phyloP scores from a whole-genome alignment of 75 land plant species.

The Picea glauca region DNA sequence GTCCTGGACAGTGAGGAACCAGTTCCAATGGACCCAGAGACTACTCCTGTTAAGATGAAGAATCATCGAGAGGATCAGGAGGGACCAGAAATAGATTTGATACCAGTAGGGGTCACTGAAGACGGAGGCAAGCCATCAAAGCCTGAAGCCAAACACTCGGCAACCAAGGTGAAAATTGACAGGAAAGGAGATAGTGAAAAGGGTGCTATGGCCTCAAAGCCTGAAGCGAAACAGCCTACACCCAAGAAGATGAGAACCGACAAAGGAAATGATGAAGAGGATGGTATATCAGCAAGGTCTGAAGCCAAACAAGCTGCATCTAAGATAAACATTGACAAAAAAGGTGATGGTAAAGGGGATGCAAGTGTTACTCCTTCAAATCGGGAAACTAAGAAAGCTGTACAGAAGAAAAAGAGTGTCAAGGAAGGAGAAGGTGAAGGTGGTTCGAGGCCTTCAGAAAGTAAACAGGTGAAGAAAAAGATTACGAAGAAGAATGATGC shows the following conservation, averaged over 20 bases:
- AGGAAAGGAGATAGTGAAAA: background rate
- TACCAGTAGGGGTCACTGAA: background rate
- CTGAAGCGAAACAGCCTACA: background rate
- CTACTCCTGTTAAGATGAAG: background rate
- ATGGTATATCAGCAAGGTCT: background rate
- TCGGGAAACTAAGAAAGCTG: background rate
- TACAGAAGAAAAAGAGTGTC: conserved; percentile 2
- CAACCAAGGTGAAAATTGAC: background rate
- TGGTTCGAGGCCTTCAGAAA: background rate
- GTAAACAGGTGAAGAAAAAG: background rate
- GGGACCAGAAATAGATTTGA: background rate
- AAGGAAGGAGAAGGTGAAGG: background rate
- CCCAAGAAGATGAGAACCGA: background rate
- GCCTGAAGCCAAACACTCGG: background rate
- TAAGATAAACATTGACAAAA: background rate
- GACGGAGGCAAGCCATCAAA: background rate
- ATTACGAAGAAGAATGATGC: background rate
- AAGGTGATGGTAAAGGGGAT: background rate
- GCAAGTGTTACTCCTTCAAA: background rate
- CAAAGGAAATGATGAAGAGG: background rate
- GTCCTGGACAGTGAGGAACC: background rate
- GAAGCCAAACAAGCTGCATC: background rate
- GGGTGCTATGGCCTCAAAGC: background rate
- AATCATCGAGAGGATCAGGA: background rate
- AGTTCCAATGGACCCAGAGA: conserved; percentile 1